Evolutionary conservation across 306 rosid genomes (phyloP).

Genomic region (Psophocarpus tetragonolobus): DNA sequence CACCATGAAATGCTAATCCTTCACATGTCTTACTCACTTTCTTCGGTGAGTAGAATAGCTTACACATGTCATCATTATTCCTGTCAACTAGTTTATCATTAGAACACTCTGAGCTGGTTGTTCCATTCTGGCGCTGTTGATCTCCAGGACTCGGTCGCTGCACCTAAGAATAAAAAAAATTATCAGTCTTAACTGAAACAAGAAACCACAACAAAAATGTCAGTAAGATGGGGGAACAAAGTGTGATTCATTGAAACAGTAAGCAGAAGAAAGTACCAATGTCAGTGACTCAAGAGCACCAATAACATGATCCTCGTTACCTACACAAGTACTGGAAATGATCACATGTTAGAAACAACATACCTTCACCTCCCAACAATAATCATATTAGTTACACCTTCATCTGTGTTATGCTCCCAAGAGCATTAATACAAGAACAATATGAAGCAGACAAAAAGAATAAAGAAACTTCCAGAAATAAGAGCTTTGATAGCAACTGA

Average conservation of each 20-base stretch:
- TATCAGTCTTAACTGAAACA: slow-evolving; percentile 8
- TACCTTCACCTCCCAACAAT: neutral
- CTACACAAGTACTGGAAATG: slow-evolving; percentile 39
- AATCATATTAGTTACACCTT: no score
- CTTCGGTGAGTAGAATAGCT: slow-evolving; percentile 53
- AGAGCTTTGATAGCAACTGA: no score
- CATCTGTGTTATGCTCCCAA: no score
- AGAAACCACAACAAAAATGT: neutral
- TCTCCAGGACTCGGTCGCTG: slow-evolving; percentile 27
- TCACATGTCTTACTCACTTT: neutral
- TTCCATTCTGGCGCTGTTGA: slow-evolving; percentile 29
- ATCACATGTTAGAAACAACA: slow-evolving; percentile 10
- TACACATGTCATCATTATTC: neutral
- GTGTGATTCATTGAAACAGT: neutral
- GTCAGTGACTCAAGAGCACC: neutral
- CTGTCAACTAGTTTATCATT: neutral
- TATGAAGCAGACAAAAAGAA: no score
- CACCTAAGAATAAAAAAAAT: slow-evolving; percentile 35
- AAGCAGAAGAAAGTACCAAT: slow-evolving; percentile 38
- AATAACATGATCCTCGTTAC: slow-evolving; percentile 10
- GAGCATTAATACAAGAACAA: no score
- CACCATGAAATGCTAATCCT: neutral
- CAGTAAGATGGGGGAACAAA: neutral
- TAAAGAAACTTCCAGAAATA: no score
- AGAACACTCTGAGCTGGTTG: slow-evolving; percentile 31